Evolutionary conservation across 129 eudicot species (phyloP).

Genomic region (Helianthus annuus): DNA sequence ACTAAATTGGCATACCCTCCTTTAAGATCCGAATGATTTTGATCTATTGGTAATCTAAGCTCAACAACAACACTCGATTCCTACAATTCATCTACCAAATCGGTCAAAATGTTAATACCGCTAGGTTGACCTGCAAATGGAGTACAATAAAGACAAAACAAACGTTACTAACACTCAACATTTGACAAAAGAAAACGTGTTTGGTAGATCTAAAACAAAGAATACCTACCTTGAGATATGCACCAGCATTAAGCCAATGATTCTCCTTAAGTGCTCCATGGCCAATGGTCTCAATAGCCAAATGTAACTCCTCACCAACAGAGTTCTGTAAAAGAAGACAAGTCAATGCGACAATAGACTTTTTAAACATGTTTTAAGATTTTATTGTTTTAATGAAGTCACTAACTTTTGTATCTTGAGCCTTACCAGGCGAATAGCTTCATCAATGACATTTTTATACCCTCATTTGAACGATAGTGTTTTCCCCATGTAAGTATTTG

Average conservation of each 20-base stretch:
- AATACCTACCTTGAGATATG: conserved; percentile 69
- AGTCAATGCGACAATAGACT: conserved; percentile 10
- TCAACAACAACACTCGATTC: conserved; percentile 90
- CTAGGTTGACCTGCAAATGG: conserved; percentile 74
- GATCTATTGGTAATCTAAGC: conserved; percentile 74
- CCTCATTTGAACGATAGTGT: conserved; percentile 97
- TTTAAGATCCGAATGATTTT: conserved; percentile 67
- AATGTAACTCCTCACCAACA: conserved; percentile 89
- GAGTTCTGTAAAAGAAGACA: conserved; percentile 55
- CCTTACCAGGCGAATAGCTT: conserved; percentile 90
- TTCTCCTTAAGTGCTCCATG: conserved; percentile 99
- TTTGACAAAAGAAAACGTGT: background rate
- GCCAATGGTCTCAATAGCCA: conserved; percentile 98
- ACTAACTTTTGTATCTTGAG: background rate
- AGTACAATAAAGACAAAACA: background rate
- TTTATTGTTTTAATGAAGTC: background rate
- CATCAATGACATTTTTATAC: conserved; percentile 94
- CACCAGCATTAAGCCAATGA: conserved; percentile 99
- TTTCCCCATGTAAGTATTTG: conserved; percentile 61
- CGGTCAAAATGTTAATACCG: conserved; percentile 92
- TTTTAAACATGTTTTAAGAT: conserved; percentile 2
- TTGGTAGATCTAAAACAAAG: background rate
- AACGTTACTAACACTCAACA: background rate
- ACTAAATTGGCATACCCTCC: conserved; percentile 96
- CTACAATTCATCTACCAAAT: conserved; percentile 84